These are phyloP conservation scores for Parachaetomium inaequale DNA, from an alignment of 495 filamentous ascomycete genomes.

Conservation along the genomic window DNA sequence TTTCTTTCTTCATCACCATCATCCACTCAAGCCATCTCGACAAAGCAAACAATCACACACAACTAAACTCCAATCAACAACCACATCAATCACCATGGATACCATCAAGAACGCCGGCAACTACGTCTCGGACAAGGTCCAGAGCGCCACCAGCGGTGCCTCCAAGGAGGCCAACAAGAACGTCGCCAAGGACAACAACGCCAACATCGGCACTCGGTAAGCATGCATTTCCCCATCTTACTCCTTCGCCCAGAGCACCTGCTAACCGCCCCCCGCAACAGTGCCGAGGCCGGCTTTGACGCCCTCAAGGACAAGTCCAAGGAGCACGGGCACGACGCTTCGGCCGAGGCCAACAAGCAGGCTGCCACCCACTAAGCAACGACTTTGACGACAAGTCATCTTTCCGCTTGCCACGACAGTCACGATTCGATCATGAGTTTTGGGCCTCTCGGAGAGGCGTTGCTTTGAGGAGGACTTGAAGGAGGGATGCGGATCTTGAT, in stretches of 20 bases:
- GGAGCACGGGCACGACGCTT: conserved; percentile 52
- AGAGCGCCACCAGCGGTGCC: conserved; percentile 43
- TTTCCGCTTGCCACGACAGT: conserved; percentile 15
- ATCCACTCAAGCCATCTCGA: conserved; percentile 18
- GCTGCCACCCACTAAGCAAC: conserved; percentile 50
- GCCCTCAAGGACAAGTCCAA: conserved; percentile 56
- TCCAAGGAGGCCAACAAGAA: conserved; percentile 67
- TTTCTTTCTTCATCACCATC: conserved; percentile 25
- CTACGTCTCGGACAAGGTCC: conserved; percentile 58
- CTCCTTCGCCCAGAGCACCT: not conserved
- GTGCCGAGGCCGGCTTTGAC: conserved; percentile 53
- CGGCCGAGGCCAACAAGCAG: conserved; percentile 58
- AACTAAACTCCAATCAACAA: conserved; percentile 29
- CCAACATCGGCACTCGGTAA: conserved; percentile 50
- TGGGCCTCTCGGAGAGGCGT: conserved; percentile 10
- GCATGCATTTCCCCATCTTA: conserved; percentile 13
- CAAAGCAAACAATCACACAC: conserved; percentile 25
- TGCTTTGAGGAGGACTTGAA: conserved; percentile 9
- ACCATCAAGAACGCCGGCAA: conserved; percentile 58
- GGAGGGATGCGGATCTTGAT: not conserved
- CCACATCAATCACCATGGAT: conserved; percentile 50
- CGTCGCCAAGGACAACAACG: conserved; percentile 58
- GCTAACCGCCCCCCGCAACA: conserved; percentile 29
- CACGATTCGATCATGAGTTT: conserved; percentile 5
- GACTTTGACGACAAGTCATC: conserved; percentile 14